These are phyloP conservation scores for Candolleomyces aberdarensis DNA, from an alignment of 768 basidiomycete genomes.

Conservation along the genomic window DNA sequence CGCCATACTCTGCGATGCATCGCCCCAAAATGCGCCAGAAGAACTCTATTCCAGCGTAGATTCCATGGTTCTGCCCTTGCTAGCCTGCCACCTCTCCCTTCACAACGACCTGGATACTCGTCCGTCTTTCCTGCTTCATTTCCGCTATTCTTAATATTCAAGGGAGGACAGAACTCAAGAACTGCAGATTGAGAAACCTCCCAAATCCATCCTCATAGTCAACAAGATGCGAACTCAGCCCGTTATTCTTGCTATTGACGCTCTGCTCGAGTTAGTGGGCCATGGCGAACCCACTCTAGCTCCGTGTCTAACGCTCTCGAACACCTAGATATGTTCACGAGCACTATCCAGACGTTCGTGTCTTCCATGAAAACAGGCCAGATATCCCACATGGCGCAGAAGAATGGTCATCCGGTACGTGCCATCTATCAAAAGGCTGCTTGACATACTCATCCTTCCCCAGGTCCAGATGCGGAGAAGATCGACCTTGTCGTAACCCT, in stretches of 20 bases:
- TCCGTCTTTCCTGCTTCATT: constrained; percentile 1
- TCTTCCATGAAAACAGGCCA: constrained; percentile 63
- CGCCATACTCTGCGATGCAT: background rate
- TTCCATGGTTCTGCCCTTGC: background rate
- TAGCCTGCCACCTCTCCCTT: background rate
- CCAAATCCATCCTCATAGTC: constrained; percentile 68
- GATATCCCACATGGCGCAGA: constrained; percentile 64
- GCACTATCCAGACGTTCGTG: constrained; percentile 57
- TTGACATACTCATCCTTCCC: constrained; percentile 2
- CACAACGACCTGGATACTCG: background rate
- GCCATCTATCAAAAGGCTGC: background rate
- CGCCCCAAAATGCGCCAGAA: background rate
- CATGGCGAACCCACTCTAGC: background rate
- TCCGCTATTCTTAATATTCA: background rate
- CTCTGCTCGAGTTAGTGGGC: constrained; percentile 59
- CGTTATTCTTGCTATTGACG: constrained; percentile 72
- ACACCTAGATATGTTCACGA: constrained; percentile 50
- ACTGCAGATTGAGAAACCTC: constrained; percentile 25
- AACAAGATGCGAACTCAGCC: constrained; percentile 80
- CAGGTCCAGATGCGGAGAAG: constrained; percentile 49
- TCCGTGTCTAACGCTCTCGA: background rate
- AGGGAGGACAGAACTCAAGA: background rate
- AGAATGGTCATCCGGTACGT: constrained; percentile 63
- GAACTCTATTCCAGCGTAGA: background rate
- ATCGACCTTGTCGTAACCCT: constrained; percentile 89